Percentiles rank a stretch among this genome's conserved stretches.
phyloP scores from a whole-genome alignment of 169 alveolate species.

The Besnoitia besnoiti region DNA sequence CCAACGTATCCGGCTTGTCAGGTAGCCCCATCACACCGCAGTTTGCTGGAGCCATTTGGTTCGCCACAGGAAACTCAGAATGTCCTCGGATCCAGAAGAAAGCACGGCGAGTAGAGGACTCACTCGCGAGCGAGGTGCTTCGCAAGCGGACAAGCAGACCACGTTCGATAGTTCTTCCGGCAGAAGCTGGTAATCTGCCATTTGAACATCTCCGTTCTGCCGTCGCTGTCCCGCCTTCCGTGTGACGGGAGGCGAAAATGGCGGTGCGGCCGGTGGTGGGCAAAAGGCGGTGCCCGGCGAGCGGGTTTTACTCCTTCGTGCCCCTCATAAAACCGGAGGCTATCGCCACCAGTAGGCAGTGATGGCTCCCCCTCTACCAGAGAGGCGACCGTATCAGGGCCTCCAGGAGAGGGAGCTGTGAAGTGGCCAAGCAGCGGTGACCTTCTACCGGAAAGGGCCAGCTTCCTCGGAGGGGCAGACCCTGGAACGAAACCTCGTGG shows the following conservation, averaged over 20 bases:
- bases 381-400: background rate
- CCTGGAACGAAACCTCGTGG: too few relatives aligned
- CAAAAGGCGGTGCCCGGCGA: background rate
- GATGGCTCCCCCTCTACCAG: background rate
- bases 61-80: too few relatives aligned
- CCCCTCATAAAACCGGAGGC: background rate
- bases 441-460: background rate
- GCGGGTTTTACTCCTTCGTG: background rate
- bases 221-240: background rate
- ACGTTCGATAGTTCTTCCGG: background rate
- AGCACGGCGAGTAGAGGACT: too few relatives aligned
- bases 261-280: background rate
- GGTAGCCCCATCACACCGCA: too few relatives aligned
- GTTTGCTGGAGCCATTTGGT: too few relatives aligned
- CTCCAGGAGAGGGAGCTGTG: conserved; percentile 16
- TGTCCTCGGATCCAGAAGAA: too few relatives aligned
- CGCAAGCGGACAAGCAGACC: background rate
- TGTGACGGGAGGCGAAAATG: background rate
- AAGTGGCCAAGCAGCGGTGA: background rate
- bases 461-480: background rate
- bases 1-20: too few relatives aligned
- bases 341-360: background rate
- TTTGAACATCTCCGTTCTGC: background rate
- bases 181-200: background rate
- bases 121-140: background rate